phyloP scores from a whole-genome alignment of 176 grass and related monocot genomes.

The Miscanthus lutarioriparius region DNA sequence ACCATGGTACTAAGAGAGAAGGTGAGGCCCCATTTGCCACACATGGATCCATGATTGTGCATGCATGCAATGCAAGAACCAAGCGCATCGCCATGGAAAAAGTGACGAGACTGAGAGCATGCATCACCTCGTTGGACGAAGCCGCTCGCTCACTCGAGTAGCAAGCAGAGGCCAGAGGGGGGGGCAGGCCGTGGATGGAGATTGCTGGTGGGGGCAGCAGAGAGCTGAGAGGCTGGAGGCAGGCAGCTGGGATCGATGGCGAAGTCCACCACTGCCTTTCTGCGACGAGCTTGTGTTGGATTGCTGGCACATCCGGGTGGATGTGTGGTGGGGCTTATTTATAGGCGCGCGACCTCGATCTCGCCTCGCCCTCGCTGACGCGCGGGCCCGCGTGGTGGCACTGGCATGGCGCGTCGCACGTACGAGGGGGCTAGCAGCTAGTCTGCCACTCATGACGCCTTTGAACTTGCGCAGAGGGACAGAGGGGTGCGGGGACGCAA shows the following conservation, averaged over 20 bases:
- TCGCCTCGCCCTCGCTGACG: slow-evolving; percentile 9
- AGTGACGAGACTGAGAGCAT: slow-evolving; percentile 21
- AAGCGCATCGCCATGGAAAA: neutral
- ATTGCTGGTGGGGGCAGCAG: neutral
- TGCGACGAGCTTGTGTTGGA: neutral
- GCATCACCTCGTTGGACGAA: slow-evolving; percentile 32
- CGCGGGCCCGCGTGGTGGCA: neutral
- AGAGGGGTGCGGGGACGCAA: neutral
- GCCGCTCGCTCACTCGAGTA: neutral
- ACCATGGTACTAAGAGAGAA: neutral
- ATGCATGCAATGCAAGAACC: slow-evolving; percentile 1
- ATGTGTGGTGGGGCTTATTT: slow-evolving; percentile 62
- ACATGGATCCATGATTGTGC: slow-evolving; percentile 34
- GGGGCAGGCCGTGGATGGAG: neutral
- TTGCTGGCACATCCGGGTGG: neutral
- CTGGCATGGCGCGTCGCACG: neutral
- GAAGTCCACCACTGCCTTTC: neutral
- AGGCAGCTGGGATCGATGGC: neutral
- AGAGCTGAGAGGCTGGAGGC: neutral
- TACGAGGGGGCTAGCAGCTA: neutral
- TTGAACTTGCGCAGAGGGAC: slow-evolving; percentile 30
- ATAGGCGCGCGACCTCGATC: slow-evolving; percentile 29
- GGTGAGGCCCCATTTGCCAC: slow-evolving; percentile 18
- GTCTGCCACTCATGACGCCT: slow-evolving; percentile 29
- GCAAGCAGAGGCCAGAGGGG: neutral